Evolutionary conservation across 768 basidiomycete species (phyloP).

Genomic region (Leccinum fibrillosum): DNA sequence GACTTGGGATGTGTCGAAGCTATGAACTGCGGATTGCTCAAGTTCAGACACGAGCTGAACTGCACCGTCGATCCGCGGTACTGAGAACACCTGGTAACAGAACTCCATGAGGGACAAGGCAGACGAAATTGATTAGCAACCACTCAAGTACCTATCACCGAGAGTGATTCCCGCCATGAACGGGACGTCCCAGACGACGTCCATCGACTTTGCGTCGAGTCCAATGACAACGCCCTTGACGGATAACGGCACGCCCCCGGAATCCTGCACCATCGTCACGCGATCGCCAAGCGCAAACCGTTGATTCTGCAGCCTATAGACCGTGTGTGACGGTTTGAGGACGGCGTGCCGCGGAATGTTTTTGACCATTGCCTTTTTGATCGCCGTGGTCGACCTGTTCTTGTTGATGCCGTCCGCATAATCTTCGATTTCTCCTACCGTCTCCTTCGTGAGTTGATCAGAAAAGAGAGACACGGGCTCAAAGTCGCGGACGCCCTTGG

Average conservation of each 20-base stretch:
- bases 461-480: constrained; percentile 91
- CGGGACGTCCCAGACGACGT: constrained; percentile 93
- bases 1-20: constrained; percentile 64
- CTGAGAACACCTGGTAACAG: constrained; percentile 66
- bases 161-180: constrained; percentile 93
- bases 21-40: constrained; percentile 82
- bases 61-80: constrained; percentile 90
- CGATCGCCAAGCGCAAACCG: constrained; percentile 86
- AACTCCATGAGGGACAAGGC: neutral
- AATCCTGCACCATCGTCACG: constrained; percentile 94
- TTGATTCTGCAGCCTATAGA: constrained; percentile 88
- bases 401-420: constrained; percentile 66
- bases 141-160: constrained; percentile 60
- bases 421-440: constrained; percentile 74
- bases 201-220: constrained; percentile 81
- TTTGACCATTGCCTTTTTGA: constrained; percentile 93
- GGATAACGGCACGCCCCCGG: constrained; percentile 86
- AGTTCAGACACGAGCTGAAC: constrained; percentile 85
- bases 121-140: neutral
- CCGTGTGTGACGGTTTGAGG: constrained; percentile 87
- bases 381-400: constrained; percentile 54
- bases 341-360: constrained; percentile 91
- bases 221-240: constrained; percentile 95
- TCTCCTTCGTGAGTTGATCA: constrained; percentile 89
- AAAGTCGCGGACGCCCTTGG: constrained; percentile 83